A percentile compares a stretch with the other conserved stretches of the same genome.
phyloP scores from a whole-genome alignment of 2,329 filamentous ascomycete genomes.

The Samsoniella hepiali region DNA sequence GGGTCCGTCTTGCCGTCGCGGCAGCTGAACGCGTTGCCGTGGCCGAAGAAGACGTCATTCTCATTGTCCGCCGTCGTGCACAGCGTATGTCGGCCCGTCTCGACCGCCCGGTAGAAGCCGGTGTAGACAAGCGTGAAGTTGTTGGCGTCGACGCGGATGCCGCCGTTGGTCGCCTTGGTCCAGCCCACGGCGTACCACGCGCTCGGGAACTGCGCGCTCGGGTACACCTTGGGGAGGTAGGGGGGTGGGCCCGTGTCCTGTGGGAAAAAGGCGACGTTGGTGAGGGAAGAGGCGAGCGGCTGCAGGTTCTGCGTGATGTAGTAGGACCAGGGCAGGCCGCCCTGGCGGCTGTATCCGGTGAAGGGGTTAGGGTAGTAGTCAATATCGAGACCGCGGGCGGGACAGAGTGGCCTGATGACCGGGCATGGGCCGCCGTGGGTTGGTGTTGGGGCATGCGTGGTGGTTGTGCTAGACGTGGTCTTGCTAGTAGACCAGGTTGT shows the following conservation, averaged over 20 bases:
- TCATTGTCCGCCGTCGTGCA: conserved; percentile 26
- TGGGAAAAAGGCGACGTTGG: conserved; percentile 22
- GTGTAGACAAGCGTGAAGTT: conserved; percentile 26
- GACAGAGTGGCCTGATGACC: not conserved
- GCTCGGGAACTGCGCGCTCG: not conserved
- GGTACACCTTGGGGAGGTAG: conserved; percentile 8
- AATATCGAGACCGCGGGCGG: conserved; percentile 18
- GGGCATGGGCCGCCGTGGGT: conserved; percentile 10
- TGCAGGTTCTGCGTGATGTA: conserved; percentile 23
- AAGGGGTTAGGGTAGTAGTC: conserved; percentile 26
- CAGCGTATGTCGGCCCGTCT: conserved; percentile 22
- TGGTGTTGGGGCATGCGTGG: not conserved
- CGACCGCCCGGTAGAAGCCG: conserved; percentile 22
- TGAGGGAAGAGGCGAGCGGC: conserved; percentile 19
- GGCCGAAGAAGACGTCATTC: conserved; percentile 25
- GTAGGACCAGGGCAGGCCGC: conserved; percentile 23
- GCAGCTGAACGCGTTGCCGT: conserved; percentile 24
- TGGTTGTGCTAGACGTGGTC: not conserved
- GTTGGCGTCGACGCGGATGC: conserved; percentile 25
- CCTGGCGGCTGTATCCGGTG: conserved; percentile 23
- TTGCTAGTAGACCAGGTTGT: not conserved
- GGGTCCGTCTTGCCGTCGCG: conserved; percentile 11
- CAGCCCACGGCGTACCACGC: conserved; percentile 19
- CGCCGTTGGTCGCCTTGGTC: conserved; percentile 20
- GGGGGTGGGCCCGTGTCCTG: conserved; percentile 18